Evolutionary conservation across 2,329 filamentous ascomycete species (phyloP), one percentile per base, ranked within the genome.

Genomic region (Lasiodiplodia sp.): DNA sequence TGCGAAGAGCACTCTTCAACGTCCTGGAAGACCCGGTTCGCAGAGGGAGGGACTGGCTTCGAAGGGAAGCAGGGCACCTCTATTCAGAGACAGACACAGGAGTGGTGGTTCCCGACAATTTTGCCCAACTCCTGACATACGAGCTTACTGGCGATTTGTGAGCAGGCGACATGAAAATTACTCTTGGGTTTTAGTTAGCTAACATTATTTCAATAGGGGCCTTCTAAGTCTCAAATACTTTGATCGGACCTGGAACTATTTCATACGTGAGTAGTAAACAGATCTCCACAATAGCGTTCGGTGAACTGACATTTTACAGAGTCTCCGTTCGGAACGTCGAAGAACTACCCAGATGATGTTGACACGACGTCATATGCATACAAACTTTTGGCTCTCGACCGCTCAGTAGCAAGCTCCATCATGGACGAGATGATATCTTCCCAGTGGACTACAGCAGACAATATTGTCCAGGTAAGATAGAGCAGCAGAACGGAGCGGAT

Each of bases 341-440:
- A 69, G 38, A 60, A 51, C 31, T 79, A 76, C 53, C 78, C 79
- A 1, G 71, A 78, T 67, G 79, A 80, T 62, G 68, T 80, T 25
- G 78, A 80, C 69, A 78, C 76, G 23, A 80, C 79, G 8, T 73
- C 78, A 12, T 69, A 75, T 10, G 75, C 76, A 18, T 67, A 79
- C 25, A 71, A 73, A 21, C 70, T 73, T 4, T 72, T 79, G 40
- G 71, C 68, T 5, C 73, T 72, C 7, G 66, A 66, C 25, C 23
- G 8, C 4, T 14, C 25, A 8, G 44, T 49, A 12, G 64, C 64
- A n/a, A 52, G 57, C 8, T 66, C 64, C 10, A 34, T 66, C 52
- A 66, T 66, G 38, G 28, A 67, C 31, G 53, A 67, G n/a, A 67
- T 67, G 34, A 10, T 67, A 25, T 37, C 38, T 4, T 18, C 65